phyloP scores from a whole-genome alignment of 768 basidiomycete species.

The Pisolithus orientalis region DNA sequence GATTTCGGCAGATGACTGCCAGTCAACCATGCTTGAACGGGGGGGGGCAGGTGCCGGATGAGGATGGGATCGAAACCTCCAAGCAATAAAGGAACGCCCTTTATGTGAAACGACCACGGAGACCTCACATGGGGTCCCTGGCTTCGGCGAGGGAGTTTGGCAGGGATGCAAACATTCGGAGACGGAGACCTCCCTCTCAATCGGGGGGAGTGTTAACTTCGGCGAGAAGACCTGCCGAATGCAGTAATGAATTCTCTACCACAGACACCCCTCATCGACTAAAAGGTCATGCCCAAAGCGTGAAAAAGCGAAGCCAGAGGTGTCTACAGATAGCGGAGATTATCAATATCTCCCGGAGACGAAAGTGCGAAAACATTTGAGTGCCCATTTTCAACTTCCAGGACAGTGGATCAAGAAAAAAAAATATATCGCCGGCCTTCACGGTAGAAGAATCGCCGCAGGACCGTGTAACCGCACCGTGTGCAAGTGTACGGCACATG shows the following conservation, averaged over 20 bases:
- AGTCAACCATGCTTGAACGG: slow-evolving; percentile 44
- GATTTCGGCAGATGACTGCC: slow-evolving; percentile 46
- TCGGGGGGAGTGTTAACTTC: not conserved
- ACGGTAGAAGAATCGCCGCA: too few species aligned
- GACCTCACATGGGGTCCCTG: slow-evolving; percentile 2
- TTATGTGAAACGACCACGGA: not conserved
- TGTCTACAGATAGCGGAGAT: too few species aligned
- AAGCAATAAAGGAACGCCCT: not conserved
- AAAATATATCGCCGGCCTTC: too few species aligned
- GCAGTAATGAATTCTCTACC: not conserved
- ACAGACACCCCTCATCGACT: too few species aligned
- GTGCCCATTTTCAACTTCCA: too few species aligned
- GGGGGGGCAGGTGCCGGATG: not conserved
- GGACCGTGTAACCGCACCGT: too few species aligned
- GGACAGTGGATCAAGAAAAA: too few species aligned
- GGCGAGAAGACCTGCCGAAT: not conserved
- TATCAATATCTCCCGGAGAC: too few species aligned
- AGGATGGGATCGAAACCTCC: not conserved
- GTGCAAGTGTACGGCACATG: too few species aligned
- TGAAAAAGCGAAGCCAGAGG: too few species aligned
- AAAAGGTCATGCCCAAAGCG: too few species aligned
- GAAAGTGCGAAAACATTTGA: too few species aligned
- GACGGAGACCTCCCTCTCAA: not conserved
- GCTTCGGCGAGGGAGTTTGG: slow-evolving; percentile 16
- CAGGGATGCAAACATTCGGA: slow-evolving; percentile 1